Percentiles rank a stretch among this genome's conserved stretches.
Evolutionary conservation across 176 grass and related monocot species (phyloP).

Genomic region (Oryza meridionalis): DNA sequence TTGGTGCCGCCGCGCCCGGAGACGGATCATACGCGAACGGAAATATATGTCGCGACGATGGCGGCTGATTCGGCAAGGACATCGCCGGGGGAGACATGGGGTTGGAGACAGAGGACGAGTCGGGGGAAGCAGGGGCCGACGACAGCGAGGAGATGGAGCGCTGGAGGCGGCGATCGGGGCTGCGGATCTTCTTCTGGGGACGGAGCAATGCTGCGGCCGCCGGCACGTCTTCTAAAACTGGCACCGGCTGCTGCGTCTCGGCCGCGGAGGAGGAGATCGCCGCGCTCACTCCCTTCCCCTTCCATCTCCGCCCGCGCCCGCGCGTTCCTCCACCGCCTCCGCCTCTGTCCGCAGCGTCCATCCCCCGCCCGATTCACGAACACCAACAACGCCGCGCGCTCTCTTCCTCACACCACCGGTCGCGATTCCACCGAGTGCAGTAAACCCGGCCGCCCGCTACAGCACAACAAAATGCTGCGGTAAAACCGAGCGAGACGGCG

Average conservation of each 20-base stretch:
- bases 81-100: slow-evolving; percentile 43
- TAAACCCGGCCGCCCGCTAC: slow-evolving; percentile 49
- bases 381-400: background rate
- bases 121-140: slow-evolving; percentile 44
- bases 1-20: background rate
- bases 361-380: slow-evolving; percentile 15
- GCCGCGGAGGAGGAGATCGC: no score
- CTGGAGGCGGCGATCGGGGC: slow-evolving; percentile 51
- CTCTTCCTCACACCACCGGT: background rate
- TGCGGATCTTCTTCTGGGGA: slow-evolving; percentile 69
- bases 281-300: slow-evolving; percentile 41
- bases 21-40: slow-evolving; percentile 68
- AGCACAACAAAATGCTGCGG: slow-evolving; percentile 19
- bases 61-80: slow-evolving; percentile 23
- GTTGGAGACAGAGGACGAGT: slow-evolving; percentile 61
- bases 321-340: background rate
- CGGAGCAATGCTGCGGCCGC: slow-evolving; percentile 51
- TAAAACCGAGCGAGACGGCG: background rate
- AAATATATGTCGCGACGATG: slow-evolving; percentile 57
- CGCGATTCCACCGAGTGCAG: background rate
- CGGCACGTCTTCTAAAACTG: slow-evolving; percentile 60
- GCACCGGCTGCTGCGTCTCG: slow-evolving; percentile 33
- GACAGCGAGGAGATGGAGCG: slow-evolving; percentile 39
- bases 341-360: slow-evolving; percentile 26
- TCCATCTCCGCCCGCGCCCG: slow-evolving; percentile 40